A percentile compares a stretch with the other conserved stretches of the same genome.
These are phyloP conservation scores for Candida adriatica DNA, from an alignment of 805 yeast species.

Conservation along the genomic window DNA sequence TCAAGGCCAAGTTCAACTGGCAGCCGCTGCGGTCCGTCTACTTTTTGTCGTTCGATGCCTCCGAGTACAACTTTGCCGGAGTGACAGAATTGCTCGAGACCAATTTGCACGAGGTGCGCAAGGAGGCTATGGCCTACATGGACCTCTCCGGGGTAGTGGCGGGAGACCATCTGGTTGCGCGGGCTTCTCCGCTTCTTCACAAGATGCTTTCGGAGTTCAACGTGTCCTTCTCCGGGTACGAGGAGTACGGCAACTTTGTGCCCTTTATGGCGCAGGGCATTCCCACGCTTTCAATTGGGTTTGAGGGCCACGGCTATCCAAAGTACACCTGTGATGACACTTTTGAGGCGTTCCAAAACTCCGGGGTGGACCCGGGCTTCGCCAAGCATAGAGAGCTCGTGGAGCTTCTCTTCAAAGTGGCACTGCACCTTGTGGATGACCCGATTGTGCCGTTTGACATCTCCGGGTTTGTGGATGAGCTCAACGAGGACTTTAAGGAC, in stretches of 20 bases:
- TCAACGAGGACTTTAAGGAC: conserved; percentile 22
- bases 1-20: conserved; percentile 68
- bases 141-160: conserved; percentile 65
- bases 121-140: conserved; percentile 62
- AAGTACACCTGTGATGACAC: conserved; percentile 57
- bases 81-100: conserved; percentile 70
- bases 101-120: conserved; percentile 42
- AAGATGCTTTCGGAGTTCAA: conserved; percentile 42
- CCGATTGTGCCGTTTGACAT: conserved; percentile 73
- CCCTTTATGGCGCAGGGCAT: conserved; percentile 63
- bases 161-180: conserved; percentile 44
- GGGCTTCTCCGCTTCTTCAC: conserved; percentile 24
- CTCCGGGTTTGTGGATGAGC: conserved; percentile 17
- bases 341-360: conserved; percentile 44
- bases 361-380: conserved; percentile 49
- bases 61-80: conserved; percentile 78
- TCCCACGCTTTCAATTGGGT: conserved; percentile 60
- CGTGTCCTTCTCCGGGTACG: conserved; percentile 29
- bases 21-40: conserved; percentile 74
- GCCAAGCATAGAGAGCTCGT: conserved; percentile 48
- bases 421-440: conserved; percentile 58
- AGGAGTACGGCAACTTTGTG: conserved; percentile 52
- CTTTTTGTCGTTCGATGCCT: conserved; percentile 80
- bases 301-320: conserved; percentile 34
- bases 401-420: conserved; percentile 44